Conservation (phyloP, 2,329 filamentous ascomycete genomes). For the Orbilia blumenaviensis region DNA sequence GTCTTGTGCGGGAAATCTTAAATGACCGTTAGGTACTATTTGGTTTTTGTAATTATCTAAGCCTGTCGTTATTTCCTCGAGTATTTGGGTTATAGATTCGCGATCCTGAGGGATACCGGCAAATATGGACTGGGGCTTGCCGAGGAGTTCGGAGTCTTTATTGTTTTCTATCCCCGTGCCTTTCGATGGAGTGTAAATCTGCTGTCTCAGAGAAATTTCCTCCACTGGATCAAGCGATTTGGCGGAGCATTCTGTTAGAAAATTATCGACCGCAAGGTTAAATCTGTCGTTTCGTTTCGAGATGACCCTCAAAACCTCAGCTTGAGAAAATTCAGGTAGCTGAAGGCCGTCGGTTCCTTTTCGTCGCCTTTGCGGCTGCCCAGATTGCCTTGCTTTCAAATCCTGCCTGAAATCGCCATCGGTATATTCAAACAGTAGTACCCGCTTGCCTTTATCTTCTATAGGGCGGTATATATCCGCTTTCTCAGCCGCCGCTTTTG, state of each 20-base stretch:
- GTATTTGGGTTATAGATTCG: constrained; percentile 81
- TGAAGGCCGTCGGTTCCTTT: constrained; percentile 77
- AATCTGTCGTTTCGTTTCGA: constrained; percentile 91
- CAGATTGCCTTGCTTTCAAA: constrained; percentile 68
- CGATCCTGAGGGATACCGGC: constrained; percentile 80
- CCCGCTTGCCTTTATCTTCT: constrained; percentile 68
- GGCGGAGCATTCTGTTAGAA: constrained; percentile 76
- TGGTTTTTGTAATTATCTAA: constrained; percentile 90
- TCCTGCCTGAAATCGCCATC: constrained; percentile 88
- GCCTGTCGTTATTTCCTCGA: constrained; percentile 77
- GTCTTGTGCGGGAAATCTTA: constrained; percentile 86
- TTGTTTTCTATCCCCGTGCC: constrained; percentile 56
- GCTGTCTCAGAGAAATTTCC: constrained; percentile 69
- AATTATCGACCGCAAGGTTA: constrained; percentile 76
- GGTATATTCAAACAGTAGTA: constrained; percentile 89
- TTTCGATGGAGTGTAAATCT: constrained; percentile 61
- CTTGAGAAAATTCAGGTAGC: constrained; percentile 92
- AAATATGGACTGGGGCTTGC: constrained; percentile 60
- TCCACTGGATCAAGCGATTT: constrained; percentile 74
- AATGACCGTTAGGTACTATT: constrained; percentile 90
- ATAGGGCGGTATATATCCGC: constrained; percentile 58
- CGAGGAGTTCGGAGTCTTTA: neutral
- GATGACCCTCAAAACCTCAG: constrained; percentile 87
- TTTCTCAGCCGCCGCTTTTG: constrained; percentile 48
- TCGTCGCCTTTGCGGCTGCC: constrained; percentile 58